Conservation (phyloP, 2,329 filamentous ascomycete genomes). For the Phaeosphaeria sp. region DNA sequence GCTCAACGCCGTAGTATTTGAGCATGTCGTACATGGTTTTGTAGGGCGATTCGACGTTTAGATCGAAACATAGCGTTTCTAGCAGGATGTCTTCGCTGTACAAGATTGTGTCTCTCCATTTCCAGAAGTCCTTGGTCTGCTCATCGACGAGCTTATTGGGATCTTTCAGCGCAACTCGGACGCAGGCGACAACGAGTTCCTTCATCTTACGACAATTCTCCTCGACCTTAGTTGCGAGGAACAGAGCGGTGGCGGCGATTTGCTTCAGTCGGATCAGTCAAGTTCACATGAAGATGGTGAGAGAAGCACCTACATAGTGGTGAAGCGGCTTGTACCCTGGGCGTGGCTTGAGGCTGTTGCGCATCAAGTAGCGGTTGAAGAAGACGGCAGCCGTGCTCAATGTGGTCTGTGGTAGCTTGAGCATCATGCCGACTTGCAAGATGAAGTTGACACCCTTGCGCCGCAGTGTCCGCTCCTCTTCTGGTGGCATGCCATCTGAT, state of each 20-base stretch:
- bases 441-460: constrained; percentile 98
- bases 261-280: constrained; percentile 54
- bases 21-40: constrained; percentile 82
- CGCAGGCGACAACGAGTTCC: constrained; percentile 91
- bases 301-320: constrained; percentile 67
- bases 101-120: constrained; percentile 93
- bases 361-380: constrained; percentile 96
- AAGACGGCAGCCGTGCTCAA: constrained; percentile 91
- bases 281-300: not conserved
- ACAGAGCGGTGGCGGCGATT: constrained; percentile 88
- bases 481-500: constrained; percentile 76
- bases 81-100: constrained; percentile 92
- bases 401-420: constrained; percentile 90
- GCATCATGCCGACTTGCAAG: constrained; percentile 87
- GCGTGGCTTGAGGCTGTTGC: constrained; percentile 77
- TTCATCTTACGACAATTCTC: constrained; percentile 97
- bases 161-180: constrained; percentile 94
- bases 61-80: constrained; percentile 90
- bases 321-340: constrained; percentile 74
- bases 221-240: constrained; percentile 95
- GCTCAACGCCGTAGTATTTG: constrained; percentile 72
- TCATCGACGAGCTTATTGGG: constrained; percentile 89
- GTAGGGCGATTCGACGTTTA: constrained; percentile 89
- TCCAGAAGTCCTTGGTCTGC: constrained; percentile 98
- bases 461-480: constrained; percentile 79